Evolutionary conservation across 345 rosid genomes (phyloP), one percentile per base, ranked within the genome.

Genomic region (Syzygium grande): DNA sequence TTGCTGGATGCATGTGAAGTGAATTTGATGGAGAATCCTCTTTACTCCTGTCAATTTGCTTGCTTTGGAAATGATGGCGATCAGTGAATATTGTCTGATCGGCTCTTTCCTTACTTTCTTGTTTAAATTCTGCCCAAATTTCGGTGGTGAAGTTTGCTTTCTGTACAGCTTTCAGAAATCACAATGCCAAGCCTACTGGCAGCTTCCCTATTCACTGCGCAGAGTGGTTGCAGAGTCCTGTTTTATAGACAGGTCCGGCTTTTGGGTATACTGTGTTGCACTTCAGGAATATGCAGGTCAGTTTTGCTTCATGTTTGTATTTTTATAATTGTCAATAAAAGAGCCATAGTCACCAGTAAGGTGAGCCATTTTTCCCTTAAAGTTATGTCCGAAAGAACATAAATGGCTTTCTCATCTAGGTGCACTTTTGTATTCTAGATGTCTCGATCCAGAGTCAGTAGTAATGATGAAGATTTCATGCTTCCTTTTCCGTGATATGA

Each of bases 251-350:
- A 90, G 84, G 68, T 86, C 38, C 87, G 88, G 73, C 52, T 90
- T 55, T 89, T 94, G 91, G 79, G 86, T 68, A 51, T 91, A 19
- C 84, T 93, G 90, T 92, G 92, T 87, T 87, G 91, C 89, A 88
- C 86, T 29, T 94, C 95, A 2, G 94, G 95, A 86, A 86, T 93
- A 51, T 91, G 91, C 92, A 94, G 93, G 94, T 93, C 34, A 41
- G 53, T 41, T 87, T 80, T 27, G 63, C 34, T 11, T 6, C 34
- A 86, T 11, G 85, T 68, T 53, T 68, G 54, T 55, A 22, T 43
- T 30, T 83, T 34, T 55, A 27, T 38, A 85, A 3, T 30, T 21
- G n/a, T 16, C 19, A 85, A 52, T 55, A 29, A 6, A 2, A 21
- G 54, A 30, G 15, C 86, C 49, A 73, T 22, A 19, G 46, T 34